Evolutionary conservation across 768 basidiomycete species (phyloP), one percentile per base, ranked within the genome.

Genomic region (Termitomyces sp.): DNA sequence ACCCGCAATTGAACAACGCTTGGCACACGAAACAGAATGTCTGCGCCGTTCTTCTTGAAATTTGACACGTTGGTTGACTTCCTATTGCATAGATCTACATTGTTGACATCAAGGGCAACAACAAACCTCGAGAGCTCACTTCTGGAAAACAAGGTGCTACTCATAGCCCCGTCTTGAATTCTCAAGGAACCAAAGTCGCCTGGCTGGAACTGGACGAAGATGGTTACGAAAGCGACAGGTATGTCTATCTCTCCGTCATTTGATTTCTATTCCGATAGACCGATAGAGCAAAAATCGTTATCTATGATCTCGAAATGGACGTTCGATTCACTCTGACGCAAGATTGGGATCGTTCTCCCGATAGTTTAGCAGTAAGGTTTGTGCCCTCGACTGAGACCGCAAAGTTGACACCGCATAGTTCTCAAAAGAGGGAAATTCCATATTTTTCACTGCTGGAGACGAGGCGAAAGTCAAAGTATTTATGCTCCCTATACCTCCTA

Each of bases 11-110:
- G 18, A 84, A 85, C 13, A 78, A 82, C 44, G 89, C 94, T 0
- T 85, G 79, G 79, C 94, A 98, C 71, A 98, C 96, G 2, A 92
- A 91, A 64, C 89, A 93, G 67, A 87, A 95, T 64, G 88, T 95
- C 24, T 48, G 53, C 53, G 20, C 15, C 34, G 10, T 3, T 13
- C 34, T 18, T 13, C 26, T n/a, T 31, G 28, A 39, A 10, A 54
- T 48, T 24, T 16, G 16, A 47, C 54, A 16, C 41, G 28, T 51
- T 26, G 28, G 20, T 53, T 18, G 24, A 46, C 55, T 18, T 45
- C 24, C 51, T 10, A 13, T 20, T n/a, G 12, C 28, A 12, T 60
- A 91, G 90, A 76, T 92, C 37, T 94, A 89, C 70, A 69, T 90
- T 52, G 82, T 90, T 22, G 78, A 79, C 55, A 78, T 92, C 55